Evolutionary conservation across 306 rosid genomes (phyloP).

Genomic region (Trichosanthes cucumerina): DNA sequence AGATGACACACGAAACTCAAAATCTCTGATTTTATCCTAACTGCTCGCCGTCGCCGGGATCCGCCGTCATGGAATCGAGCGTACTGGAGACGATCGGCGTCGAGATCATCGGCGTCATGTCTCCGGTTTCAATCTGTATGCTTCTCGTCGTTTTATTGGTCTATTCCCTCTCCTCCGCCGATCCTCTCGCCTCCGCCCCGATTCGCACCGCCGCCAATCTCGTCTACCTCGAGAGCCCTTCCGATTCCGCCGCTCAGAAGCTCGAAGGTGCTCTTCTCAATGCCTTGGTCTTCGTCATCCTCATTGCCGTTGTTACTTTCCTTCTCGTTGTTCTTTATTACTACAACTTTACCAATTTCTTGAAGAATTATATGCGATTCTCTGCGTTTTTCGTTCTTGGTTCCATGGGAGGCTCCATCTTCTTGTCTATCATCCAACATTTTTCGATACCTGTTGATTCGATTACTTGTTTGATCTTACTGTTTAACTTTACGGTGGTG

Average conservation of each 20-base stretch:
- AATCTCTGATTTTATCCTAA: slow-evolving; percentile 4
- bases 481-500: slow-evolving; percentile 66
- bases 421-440: slow-evolving; percentile 51
- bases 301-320: slow-evolving; percentile 68
- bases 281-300: slow-evolving; percentile 69
- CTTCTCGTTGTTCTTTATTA: slow-evolving; percentile 72
- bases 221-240: slow-evolving; percentile 67
- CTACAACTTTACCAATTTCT: slow-evolving; percentile 74
- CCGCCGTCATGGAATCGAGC: slow-evolving; percentile 60
- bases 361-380: slow-evolving; percentile 80
- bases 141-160: slow-evolving; percentile 72
- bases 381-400: slow-evolving; percentile 80
- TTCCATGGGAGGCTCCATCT: slow-evolving; percentile 80
- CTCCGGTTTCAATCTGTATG: slow-evolving; percentile 95
- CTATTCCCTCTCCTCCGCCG: slow-evolving; percentile 53
- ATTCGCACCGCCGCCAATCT: slow-evolving; percentile 82
- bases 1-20: neutral
- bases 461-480: slow-evolving; percentile 48
- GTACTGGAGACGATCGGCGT: slow-evolving; percentile 67
- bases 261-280: slow-evolving; percentile 85
- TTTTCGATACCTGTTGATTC: slow-evolving; percentile 74
- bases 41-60: slow-evolving; percentile 20
- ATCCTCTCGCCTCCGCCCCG: slow-evolving; percentile 26
- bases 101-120: slow-evolving; percentile 87
- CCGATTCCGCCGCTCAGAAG: slow-evolving; percentile 63